phyloP scores from a whole-genome alignment of 345 rosid species.

The Acer negundo region DNA sequence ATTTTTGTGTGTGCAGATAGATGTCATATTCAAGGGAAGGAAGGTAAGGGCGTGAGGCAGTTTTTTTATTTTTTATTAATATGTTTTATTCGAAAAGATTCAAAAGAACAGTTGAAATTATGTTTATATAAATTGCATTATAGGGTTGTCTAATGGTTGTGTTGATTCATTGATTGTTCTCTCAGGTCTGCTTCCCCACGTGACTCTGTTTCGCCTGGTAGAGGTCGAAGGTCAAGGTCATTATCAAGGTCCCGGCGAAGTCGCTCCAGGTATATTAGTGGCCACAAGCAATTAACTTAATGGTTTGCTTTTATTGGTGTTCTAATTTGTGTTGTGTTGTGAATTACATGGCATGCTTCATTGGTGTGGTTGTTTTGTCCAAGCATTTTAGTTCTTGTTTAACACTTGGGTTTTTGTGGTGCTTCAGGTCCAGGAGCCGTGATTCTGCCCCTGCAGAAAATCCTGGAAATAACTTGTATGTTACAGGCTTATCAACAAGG shows the following conservation, averaged over 20 bases:
- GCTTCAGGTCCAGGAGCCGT: slow-evolving; percentile 60
- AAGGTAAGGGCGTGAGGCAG: slow-evolving; percentile 51
- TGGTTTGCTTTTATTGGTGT: not conserved
- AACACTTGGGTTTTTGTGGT: not conserved
- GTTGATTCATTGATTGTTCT: slow-evolving; percentile 11
- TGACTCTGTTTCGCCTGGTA: slow-evolving; percentile 35
- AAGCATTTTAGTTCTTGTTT: not conserved
- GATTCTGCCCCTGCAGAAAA: slow-evolving; percentile 42
- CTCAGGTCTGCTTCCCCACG: slow-evolving; percentile 47
- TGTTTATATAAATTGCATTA: not conserved
- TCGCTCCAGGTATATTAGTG: slow-evolving; percentile 46
- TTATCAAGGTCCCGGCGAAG: slow-evolving; percentile 50
- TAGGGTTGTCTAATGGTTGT: too few relatives aligned
- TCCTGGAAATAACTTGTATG: slow-evolving; percentile 69
- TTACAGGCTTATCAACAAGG: slow-evolving; percentile 67
- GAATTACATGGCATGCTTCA: not conserved
- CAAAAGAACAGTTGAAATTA: not conserved
- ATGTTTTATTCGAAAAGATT: not conserved
- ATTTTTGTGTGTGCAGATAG: slow-evolving; percentile 21
- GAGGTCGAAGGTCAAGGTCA: slow-evolving; percentile 48
- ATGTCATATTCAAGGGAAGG: slow-evolving; percentile 58
- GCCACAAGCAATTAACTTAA: too few relatives aligned
- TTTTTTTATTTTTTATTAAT: not conserved
- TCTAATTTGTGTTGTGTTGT: not conserved
- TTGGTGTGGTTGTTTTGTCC: not conserved